phyloP scores from a whole-genome alignment of 164 flowering plant species.

The Aristolochia contorta region DNA sequence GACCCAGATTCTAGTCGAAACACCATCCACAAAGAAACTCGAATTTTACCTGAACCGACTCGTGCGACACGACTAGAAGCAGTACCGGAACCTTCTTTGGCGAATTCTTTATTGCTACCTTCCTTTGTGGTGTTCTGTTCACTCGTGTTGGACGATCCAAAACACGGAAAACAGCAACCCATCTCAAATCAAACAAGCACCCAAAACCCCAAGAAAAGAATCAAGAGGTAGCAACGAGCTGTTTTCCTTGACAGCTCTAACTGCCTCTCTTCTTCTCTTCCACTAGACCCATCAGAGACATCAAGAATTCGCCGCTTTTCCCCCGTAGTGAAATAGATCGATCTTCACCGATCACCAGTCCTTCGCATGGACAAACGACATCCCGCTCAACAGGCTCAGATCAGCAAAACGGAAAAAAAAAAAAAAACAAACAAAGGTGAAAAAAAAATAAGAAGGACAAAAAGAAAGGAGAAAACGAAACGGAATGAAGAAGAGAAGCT shows the following conservation, averaged over 20 bases:
- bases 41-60: not conserved
- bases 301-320: too few species aligned
- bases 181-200: not conserved
- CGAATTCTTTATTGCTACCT: not conserved
- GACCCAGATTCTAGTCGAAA: not conserved
- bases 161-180: slow-evolving; percentile 3
- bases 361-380: not conserved
- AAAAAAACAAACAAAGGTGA: too few species aligned
- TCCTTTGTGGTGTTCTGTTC: not conserved
- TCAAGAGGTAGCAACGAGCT: too few species aligned
- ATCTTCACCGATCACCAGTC: too few species aligned
- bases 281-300: too few species aligned
- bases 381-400: not conserved
- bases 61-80: not conserved
- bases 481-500: too few species aligned
- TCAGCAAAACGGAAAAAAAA: too few species aligned
- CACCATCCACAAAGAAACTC: not conserved
- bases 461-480: too few species aligned
- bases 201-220: not conserved
- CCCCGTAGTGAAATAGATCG: too few species aligned
- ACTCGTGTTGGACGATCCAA: not conserved
- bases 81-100: not conserved
- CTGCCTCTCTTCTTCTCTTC: too few species aligned
- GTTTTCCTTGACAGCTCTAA: too few species aligned
- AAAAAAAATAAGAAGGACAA: too few species aligned